phyloP scores from a whole-genome alignment of 176 grass and related monocot genomes.

The Neostapfia colusana region DNA sequence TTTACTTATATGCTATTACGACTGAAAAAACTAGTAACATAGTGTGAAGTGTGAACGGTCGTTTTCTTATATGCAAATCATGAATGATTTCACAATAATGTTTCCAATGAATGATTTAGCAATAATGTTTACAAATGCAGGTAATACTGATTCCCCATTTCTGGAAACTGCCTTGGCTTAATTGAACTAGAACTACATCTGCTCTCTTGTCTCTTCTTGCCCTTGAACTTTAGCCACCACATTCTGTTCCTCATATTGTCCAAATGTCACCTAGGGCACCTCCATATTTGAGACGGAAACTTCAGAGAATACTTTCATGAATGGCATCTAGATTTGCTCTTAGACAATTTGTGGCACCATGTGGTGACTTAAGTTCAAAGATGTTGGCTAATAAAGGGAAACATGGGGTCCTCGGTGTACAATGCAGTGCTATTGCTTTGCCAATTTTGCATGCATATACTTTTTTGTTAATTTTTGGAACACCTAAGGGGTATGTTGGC shows the following conservation, averaged over 20 bases:
- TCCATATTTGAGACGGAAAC: neutral
- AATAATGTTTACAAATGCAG: neutral
- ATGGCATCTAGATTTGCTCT: neutral
- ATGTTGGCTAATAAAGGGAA: neutral
- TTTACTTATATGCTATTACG: constrained; percentile 4
- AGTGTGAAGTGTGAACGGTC: neutral
- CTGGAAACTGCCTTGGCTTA: neutral
- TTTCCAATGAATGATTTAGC: neutral
- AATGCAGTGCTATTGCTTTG: neutral
- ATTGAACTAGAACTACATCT: neutral
- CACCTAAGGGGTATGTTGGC: neutral
- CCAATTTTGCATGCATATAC: constrained; percentile 20
- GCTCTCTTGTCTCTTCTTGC: neutral
- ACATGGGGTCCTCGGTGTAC: neutral
- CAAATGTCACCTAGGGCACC: neutral
- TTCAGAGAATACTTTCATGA: neutral
- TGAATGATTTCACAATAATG: neutral
- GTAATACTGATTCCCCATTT: neutral
- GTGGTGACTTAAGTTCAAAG: neutral
- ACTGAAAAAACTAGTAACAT: neutral
- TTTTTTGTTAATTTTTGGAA: constrained; percentile 23
- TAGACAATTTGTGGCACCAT: neutral
- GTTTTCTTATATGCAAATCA: neutral
- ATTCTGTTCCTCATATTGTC: neutral
- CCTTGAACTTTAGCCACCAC: neutral